Evolutionary conservation across 2,329 filamentous ascomycete species (phyloP).

Genomic region (Cercospora sp.): DNA sequence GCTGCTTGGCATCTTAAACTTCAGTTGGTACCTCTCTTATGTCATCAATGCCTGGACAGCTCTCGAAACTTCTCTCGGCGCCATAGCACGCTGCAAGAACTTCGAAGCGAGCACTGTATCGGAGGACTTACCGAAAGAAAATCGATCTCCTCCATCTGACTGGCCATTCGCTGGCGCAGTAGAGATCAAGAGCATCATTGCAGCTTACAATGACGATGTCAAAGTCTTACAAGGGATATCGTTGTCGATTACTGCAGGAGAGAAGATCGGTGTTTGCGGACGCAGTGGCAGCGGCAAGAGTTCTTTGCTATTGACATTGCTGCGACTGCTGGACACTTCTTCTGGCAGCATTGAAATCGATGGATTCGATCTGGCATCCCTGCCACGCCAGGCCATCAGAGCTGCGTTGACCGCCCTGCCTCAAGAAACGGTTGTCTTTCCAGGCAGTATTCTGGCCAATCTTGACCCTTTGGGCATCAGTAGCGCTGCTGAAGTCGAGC

Average conservation of each 20-base stretch:
- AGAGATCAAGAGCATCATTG: slow-evolving; percentile 65
- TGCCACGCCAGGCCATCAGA: slow-evolving; percentile 51
- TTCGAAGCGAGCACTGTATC: slow-evolving; percentile 49
- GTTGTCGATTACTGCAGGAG: slow-evolving; percentile 49
- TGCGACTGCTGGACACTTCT: slow-evolving; percentile 51
- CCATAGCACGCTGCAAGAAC: slow-evolving; percentile 56
- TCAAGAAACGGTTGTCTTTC: slow-evolving; percentile 55
- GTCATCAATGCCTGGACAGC: slow-evolving; percentile 57
- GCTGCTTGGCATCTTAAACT: slow-evolving; percentile 55
- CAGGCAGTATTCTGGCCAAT: slow-evolving; percentile 51
- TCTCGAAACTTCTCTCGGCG: slow-evolving; percentile 60
- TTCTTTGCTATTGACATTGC: slow-evolving; percentile 50
- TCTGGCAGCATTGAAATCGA: slow-evolving; percentile 51
- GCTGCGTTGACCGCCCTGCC: slow-evolving; percentile 49
- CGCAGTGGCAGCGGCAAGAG: slow-evolving; percentile 58
- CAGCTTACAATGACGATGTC: slow-evolving; percentile 31
- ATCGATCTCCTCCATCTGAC: slow-evolving; percentile 62
- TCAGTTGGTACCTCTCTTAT: slow-evolving; percentile 54
- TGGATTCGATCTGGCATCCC: slow-evolving; percentile 46
- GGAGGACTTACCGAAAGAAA: slow-evolving; percentile 60
- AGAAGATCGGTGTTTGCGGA: slow-evolving; percentile 55
- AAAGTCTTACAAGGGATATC: slow-evolving; percentile 50
- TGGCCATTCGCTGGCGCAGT: slow-evolving; percentile 76
- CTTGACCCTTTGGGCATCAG: slow-evolving; percentile 45
- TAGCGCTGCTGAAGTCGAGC: slow-evolving; percentile 44